Conservation (phyloP, 495 filamentous ascomycete genomes). For the Podospora sp. region DNA sequence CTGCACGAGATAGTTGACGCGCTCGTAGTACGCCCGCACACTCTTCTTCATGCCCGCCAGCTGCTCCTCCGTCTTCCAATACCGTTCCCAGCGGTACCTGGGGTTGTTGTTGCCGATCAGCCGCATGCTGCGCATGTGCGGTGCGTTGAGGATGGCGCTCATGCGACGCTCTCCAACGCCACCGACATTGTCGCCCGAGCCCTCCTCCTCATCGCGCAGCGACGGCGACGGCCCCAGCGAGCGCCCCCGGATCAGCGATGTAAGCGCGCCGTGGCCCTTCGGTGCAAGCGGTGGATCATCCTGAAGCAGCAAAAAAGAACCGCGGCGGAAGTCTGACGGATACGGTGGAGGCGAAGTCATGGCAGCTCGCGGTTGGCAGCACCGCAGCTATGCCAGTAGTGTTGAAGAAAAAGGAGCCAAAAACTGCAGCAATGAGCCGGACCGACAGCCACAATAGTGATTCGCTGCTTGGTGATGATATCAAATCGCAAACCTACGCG, state of each 20-base stretch:
- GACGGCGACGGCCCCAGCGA: conserved; percentile 24
- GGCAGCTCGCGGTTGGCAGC: background rate
- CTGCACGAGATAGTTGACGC: conserved; percentile 78
- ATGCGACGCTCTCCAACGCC: conserved; percentile 49
- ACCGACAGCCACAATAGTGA: background rate
- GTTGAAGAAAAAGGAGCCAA: too few species aligned
- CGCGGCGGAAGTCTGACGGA: conserved; percentile 29
- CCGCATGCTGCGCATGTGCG: conserved; percentile 74
- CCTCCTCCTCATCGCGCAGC: conserved; percentile 35
- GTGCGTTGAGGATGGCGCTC: conserved; percentile 60
- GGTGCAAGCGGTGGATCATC: conserved; percentile 41
- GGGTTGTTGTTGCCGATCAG: conserved; percentile 78
- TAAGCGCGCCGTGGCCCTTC: conserved; percentile 36
- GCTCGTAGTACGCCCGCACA: conserved; percentile 79
- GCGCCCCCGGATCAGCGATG: conserved; percentile 42
- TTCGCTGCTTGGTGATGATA: background rate
- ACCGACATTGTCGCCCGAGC: conserved; percentile 5
- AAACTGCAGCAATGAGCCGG: too few species aligned
- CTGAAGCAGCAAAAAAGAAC: conserved; percentile 39
- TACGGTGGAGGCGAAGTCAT: conserved; percentile 28
- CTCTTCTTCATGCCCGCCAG: conserved; percentile 65
- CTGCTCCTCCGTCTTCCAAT: conserved; percentile 71
- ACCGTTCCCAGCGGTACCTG: conserved; percentile 72
- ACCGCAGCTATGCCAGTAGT: too few species aligned
- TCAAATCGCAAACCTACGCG: background rate